Conservation (phyloP, 192 early-diverging fungal genomes). For the Coemansia sp. region DNA sequence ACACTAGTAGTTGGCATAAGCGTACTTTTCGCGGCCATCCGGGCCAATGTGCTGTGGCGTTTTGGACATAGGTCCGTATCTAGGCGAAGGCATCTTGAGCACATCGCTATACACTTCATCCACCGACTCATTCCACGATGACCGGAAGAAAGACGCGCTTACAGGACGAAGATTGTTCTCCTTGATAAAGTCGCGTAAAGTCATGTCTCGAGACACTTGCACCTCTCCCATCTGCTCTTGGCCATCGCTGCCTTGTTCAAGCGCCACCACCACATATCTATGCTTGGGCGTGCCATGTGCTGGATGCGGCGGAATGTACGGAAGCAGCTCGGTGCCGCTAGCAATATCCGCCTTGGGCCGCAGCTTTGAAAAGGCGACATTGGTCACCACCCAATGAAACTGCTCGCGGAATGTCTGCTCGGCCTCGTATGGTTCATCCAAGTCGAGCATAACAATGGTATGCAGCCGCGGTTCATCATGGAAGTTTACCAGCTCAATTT, state of each 20-base stretch:
- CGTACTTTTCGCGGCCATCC: conserved; percentile 47
- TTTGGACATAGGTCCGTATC: conserved; percentile 21
- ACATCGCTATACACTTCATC: conserved; percentile 49
- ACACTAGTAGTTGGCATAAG: conserved; percentile 31
- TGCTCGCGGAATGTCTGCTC: conserved; percentile 66
- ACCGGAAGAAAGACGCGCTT: conserved; percentile 46
- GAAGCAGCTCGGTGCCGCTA: conserved; percentile 44
- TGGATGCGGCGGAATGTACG: conserved; percentile 74
- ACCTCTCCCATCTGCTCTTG: conserved; percentile 51
- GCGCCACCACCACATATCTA: conserved; percentile 65
- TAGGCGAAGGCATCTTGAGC: conserved; percentile 32
- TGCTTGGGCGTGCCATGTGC: conserved; percentile 72
- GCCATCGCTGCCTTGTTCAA: conserved; percentile 62
- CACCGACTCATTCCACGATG: conserved; percentile 45
- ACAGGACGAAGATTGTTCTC: conserved; percentile 34
- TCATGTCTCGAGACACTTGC: conserved; percentile 38
- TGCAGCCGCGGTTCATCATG: conserved; percentile 67
- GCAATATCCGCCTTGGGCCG: conserved; percentile 47
- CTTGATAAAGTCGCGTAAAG: conserved; percentile 33
- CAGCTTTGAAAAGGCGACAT: conserved; percentile 61
- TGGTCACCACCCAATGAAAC: conserved; percentile 71
- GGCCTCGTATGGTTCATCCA: conserved; percentile 63
- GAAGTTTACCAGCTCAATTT: conserved; percentile 59
- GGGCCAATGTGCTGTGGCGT: conserved; percentile 34
- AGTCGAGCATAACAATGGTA: conserved; percentile 69